phyloP scores from a whole-genome alignment of 2,329 filamentous ascomycete species.

The Sporothrix brunneoviolacea region DNA sequence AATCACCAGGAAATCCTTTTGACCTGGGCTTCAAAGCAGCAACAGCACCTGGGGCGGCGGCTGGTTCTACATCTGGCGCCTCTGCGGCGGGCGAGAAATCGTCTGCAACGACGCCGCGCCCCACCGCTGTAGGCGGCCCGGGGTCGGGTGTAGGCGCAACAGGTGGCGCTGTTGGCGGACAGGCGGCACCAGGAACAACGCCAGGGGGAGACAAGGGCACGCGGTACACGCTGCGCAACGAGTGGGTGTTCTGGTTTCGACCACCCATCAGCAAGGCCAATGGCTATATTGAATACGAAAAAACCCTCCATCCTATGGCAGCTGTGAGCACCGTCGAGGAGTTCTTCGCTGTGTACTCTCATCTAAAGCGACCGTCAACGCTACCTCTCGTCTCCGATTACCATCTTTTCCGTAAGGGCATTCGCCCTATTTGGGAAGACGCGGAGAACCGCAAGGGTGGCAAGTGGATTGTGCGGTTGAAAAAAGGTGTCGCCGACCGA shows the following conservation, averaged over 20 bases:
- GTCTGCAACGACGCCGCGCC: conserved; percentile 42
- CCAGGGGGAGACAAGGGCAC: conserved; percentile 27
- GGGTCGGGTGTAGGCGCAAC: conserved; percentile 27
- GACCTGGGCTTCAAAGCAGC: conserved; percentile 58
- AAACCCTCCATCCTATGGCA: conserved; percentile 84
- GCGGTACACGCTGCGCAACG: conserved; percentile 64
- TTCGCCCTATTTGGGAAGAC: conserved; percentile 97
- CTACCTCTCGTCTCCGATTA: conserved; percentile 94
- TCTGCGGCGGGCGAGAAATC: conserved; percentile 55
- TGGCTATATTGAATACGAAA: conserved; percentile 83
- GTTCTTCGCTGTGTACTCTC: conserved; percentile 83
- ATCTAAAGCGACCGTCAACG: conserved; percentile 81
- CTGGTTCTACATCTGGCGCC: background rate
- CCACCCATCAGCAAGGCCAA: conserved; percentile 95
- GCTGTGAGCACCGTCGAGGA: conserved; percentile 76
- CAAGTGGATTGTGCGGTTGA: conserved; percentile 94
- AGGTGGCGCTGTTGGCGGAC: background rate
- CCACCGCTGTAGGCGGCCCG: conserved; percentile 31
- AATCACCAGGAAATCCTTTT: conserved; percentile 73
- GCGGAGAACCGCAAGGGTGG: conserved; percentile 93
- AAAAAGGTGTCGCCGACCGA: conserved; percentile 93
- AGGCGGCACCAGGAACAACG: conserved; percentile 31
- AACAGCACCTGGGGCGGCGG: conserved; percentile 28
- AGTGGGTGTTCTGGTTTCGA: conserved; percentile 96
- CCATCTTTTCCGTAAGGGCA: conserved; percentile 94